These are phyloP conservation scores for Botrytis byssoidea DNA, from an alignment of 2,329 filamentous ascomycete species.

Conservation along the genomic window DNA sequence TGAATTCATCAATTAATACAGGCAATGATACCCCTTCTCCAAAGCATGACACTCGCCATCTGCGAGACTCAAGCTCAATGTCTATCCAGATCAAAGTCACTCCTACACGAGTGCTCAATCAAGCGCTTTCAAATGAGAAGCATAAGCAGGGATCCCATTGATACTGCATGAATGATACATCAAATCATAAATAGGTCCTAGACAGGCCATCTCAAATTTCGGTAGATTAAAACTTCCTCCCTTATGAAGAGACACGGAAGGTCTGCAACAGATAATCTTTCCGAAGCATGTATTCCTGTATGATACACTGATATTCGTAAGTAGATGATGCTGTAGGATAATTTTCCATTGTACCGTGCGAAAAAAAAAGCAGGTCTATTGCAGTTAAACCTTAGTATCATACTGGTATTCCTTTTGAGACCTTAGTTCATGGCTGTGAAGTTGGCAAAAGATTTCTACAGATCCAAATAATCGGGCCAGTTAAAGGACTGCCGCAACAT, in stretches of 20 bases:
- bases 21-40: too few species aligned
- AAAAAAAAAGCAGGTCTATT: not conserved
- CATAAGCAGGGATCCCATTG: not conserved
- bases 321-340: not conserved
- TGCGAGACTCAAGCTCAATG: too few species aligned
- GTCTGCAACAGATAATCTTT: not conserved
- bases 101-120: not conserved
- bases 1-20: not conserved
- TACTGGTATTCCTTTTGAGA: not conserved
- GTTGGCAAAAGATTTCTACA: not conserved
- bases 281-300: not conserved
- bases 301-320: not conserved
- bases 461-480: too few species aligned
- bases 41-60: rapidly evolving
- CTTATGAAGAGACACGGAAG: not conserved
- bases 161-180: rapidly evolving
- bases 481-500: too few species aligned
- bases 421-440: not conserved
- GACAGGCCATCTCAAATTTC: too few species aligned
- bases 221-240: not conserved
- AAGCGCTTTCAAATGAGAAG: too few species aligned
- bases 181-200: rapidly evolving
- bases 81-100: not conserved
- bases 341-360: not conserved
- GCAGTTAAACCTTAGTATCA: not conserved